Percentiles rank a stretch among this genome's conserved stretches.
phyloP scores from a whole-genome alignment of 169 alveolate species.

The Besnoitia besnoiti region DNA sequence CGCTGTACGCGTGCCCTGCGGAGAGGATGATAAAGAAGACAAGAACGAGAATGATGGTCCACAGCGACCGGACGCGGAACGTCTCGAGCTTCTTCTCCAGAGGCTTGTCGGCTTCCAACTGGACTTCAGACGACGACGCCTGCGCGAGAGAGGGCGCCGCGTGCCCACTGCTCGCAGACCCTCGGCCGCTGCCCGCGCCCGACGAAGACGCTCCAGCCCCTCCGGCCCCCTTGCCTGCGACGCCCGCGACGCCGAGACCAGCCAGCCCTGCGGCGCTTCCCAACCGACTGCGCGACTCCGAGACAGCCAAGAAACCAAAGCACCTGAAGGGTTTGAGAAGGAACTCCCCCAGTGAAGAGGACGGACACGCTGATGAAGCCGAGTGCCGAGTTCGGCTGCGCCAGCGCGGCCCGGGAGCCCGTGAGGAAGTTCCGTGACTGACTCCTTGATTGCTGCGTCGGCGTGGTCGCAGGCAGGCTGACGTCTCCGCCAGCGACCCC shows the following conservation, averaged over 20 bases:
- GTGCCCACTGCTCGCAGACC: not conserved
- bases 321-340: not conserved
- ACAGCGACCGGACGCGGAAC: slow-evolving; percentile 65
- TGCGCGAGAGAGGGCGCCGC: not conserved
- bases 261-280: not conserved
- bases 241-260: not conserved
- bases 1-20: slow-evolving; percentile 90
- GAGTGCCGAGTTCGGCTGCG: not conserved
- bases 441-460: not conserved
- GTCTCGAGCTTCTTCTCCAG: not conserved
- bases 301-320: not conserved
- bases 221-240: not conserved
- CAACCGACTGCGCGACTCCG: not conserved
- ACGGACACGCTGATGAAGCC: not conserved
- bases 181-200: not conserved
- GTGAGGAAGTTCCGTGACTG: not conserved
- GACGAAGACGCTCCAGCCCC: not conserved
- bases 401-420: not conserved
- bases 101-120: slow-evolving; percentile 11
- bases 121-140: not conserved
- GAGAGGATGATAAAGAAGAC: slow-evolving; percentile 81
- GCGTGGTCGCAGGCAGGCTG: not conserved
- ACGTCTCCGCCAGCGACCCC: not conserved
- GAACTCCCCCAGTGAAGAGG: not conserved
- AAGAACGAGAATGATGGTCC: slow-evolving; percentile 83